Percentiles rank a stretch among this genome's conserved stretches.
Conservation (phyloP, 75 land plant species). For the Pinus taeda region DNA sequence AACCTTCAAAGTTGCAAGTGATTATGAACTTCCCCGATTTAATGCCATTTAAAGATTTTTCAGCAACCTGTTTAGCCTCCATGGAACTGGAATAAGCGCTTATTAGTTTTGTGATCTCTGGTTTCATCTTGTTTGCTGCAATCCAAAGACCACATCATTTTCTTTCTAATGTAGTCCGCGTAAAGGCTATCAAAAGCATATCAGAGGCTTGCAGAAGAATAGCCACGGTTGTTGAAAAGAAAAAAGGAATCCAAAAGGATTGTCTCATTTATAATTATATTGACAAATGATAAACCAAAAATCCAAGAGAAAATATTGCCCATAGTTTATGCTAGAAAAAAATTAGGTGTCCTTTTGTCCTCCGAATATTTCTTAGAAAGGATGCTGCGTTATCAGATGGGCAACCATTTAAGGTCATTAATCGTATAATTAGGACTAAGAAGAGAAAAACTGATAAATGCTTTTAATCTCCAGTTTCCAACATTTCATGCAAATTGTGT, state of each 20-base stretch:
- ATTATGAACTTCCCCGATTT: slow-evolving; percentile 63
- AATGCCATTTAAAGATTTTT: slow-evolving; percentile 57
- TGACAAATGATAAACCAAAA: too few relatives aligned
- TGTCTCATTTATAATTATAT: too few relatives aligned
- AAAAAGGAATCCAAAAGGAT: background rate
- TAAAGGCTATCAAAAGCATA: background rate
- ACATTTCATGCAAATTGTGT: background rate
- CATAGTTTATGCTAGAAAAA: too few relatives aligned
- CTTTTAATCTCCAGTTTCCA: background rate
- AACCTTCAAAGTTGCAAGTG: slow-evolving; percentile 75
- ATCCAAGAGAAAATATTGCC: background rate
- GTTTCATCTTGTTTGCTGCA: slow-evolving; percentile 23
- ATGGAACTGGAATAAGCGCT: slow-evolving; percentile 49
- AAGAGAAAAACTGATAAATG: background rate
- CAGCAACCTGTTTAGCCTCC: slow-evolving; percentile 74
- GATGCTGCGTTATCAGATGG: background rate
- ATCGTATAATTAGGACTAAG: background rate
- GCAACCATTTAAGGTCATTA: background rate
- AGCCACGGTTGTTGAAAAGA: background rate
- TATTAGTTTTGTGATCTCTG: slow-evolving; percentile 61
- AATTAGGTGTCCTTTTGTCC: background rate
- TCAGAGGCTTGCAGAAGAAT: background rate
- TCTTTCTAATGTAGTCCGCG: background rate
- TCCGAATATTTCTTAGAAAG: background rate
- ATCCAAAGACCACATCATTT: background rate